Evolutionary conservation across 2,329 filamentous ascomycete species (phyloP).

Genomic region (Fusarium sp.): DNA sequence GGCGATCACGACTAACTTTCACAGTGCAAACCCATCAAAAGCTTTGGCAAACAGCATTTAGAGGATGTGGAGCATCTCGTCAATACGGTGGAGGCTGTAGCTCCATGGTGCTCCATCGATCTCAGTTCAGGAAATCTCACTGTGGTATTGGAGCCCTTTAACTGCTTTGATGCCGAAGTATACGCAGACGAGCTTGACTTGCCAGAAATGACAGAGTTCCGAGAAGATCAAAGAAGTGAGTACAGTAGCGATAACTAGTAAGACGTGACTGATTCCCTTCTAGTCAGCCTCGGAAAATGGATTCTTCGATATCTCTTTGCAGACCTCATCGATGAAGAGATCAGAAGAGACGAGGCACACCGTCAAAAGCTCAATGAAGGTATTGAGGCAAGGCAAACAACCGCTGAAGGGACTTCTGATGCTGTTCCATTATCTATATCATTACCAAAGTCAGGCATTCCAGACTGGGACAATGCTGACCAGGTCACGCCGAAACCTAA

Average conservation of each 20-base stretch:
- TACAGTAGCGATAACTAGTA: slow-evolving; percentile 8
- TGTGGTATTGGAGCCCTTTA: slow-evolving; percentile 91
- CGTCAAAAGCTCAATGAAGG: slow-evolving; percentile 75
- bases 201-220: slow-evolving; percentile 80
- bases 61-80: slow-evolving; percentile 90
- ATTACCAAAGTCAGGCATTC: slow-evolving; percentile 51
- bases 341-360: slow-evolving; percentile 79
- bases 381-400: slow-evolving; percentile 66
- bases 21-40: slow-evolving; percentile 85
- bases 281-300: slow-evolving; percentile 97
- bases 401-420: slow-evolving; percentile 54
- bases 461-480: slow-evolving; percentile 55
- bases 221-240: slow-evolving; percentile 93
- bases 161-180: slow-evolving; percentile 96
- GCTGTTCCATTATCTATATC: slow-evolving; percentile 70
- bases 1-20: slow-evolving; percentile 19
- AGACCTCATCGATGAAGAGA: slow-evolving; percentile 89
- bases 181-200: slow-evolving; percentile 90
- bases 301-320: slow-evolving; percentile 91
- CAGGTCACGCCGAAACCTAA: slow-evolving; percentile 71
- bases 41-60: slow-evolving; percentile 93
- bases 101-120: slow-evolving; percentile 96
- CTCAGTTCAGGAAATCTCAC: slow-evolving; percentile 91
- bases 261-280: slow-evolving; percentile 39
- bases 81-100: slow-evolving; percentile 88